Conservation (phyloP, 2,329 filamentous ascomycete species). For the Septoria linicola region DNA sequence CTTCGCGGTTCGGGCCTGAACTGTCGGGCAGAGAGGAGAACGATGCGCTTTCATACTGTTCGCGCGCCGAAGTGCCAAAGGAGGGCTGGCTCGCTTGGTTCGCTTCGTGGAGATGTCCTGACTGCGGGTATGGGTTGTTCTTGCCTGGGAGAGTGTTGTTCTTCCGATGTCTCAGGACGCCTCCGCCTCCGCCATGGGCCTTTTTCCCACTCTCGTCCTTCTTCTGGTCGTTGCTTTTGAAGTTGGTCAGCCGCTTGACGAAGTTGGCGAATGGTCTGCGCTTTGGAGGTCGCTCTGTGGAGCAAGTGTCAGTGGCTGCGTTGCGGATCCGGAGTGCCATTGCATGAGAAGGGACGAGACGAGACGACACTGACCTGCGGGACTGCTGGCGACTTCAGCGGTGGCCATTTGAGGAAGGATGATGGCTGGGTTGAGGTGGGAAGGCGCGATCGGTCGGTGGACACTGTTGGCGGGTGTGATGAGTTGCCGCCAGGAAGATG, state of each 20-base stretch:
- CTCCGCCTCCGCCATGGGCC: constrained; percentile 15
- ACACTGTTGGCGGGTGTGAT: no score
- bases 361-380: constrained; percentile 42
- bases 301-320: constrained; percentile 28
- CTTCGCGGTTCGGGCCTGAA: constrained; percentile 55
- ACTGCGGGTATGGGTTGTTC: constrained; percentile 92
- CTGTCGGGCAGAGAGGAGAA: constrained; percentile 51
- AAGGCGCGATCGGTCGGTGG: background rate
- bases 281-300: constrained; percentile 67
- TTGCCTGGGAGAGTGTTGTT: constrained; percentile 46
- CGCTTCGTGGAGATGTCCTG: constrained; percentile 61
- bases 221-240: constrained; percentile 66
- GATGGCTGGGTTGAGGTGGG: background rate
- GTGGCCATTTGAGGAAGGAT: constrained; percentile 42
- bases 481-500: no score
- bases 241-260: constrained; percentile 89
- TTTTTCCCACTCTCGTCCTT: constrained; percentile 42
- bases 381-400: constrained; percentile 45
- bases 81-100: constrained; percentile 44
- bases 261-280: constrained; percentile 86
- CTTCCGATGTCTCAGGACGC: constrained; percentile 28
- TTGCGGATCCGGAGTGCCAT: background rate
- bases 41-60: constrained; percentile 46
- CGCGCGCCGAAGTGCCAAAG: constrained; percentile 20
- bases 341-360: background rate